Evolutionary conservation across 1,139 yeast species (phyloP).

Genomic region (Blastobotrys aristatus): DNA sequence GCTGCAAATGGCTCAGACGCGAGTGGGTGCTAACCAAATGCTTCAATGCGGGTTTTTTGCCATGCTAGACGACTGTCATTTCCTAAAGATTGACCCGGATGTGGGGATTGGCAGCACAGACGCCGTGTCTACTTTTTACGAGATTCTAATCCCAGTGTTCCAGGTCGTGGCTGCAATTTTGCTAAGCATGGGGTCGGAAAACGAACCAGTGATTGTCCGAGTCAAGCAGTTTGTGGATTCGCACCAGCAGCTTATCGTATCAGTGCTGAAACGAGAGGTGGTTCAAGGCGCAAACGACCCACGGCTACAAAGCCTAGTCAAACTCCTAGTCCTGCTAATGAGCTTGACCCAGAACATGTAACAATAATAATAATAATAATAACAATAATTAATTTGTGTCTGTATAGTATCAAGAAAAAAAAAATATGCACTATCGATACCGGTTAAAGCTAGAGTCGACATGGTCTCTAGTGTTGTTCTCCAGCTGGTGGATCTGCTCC

Average conservation of each 20-base stretch:
- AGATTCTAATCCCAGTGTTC: constrained; percentile 69
- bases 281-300: constrained; percentile 17
- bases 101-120: constrained; percentile 45
- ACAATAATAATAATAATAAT: not conserved
- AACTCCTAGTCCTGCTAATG: constrained; percentile 52
- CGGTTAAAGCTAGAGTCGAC: constrained; percentile 12
- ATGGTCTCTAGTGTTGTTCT: constrained; percentile 23
- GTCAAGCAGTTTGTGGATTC: constrained; percentile 50
- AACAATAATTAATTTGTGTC: not conserved
- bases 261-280: constrained; percentile 67
- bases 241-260: constrained; percentile 54
- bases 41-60: constrained; percentile 67
- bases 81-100: constrained; percentile 72
- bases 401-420: too few relatives aligned
- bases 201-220: constrained; percentile 55
- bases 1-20: constrained; percentile 68
- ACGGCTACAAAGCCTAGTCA: constrained; percentile 39
- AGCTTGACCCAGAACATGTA: constrained; percentile 42
- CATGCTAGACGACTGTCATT: constrained; percentile 51
- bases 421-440: too few relatives aligned
- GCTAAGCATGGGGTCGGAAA: constrained; percentile 75
- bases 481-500: constrained; percentile 33
- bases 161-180: constrained; percentile 66
- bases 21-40: constrained; percentile 70
- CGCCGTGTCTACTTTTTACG: constrained; percentile 42